Evolutionary conservation across 1,284 basidiomycete species (phyloP), one percentile per base, ranked within the genome.

Genomic region (Neolentinus lepideus): DNA sequence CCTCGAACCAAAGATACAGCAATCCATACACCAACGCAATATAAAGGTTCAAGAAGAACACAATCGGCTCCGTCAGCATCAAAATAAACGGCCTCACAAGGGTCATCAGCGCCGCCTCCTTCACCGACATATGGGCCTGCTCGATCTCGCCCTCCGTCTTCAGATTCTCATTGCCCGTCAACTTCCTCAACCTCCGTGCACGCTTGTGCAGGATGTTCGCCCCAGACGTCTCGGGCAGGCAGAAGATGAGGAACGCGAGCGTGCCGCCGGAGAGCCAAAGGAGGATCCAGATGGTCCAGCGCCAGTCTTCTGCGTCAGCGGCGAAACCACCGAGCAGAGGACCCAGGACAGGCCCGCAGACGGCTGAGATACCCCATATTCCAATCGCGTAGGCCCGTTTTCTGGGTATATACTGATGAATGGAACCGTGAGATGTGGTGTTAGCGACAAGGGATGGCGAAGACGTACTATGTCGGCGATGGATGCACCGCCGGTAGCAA

Each of bases 201-300:
- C 69, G 67, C 25, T 62, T 64, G 51, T 63, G 61, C 24, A 86
- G 70, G 45, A 86, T 74, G 51, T 80, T 14, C 36, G 63, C 61
- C 26, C 62, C 63, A 25, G 65, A 68, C 0, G 82, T 83, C 71
- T 83, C 76, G 36, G 77, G 76, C 22, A 85, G 63, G 48, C 75
- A 67, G 61, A 84, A 69, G 50, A 78, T 53, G 61, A 80, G 71
- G 26, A 72, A 54, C n/a, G 69, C 27, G 47, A 73, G 62, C 55
- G 75, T 73, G 24, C 69, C 62, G 21, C 72, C 72, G 16, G 75
- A 57, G 56, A 84, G 78, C 60, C 77, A 76, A 25, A 78, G 70
- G 46, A 81, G 66, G 36, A 79, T 72, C 75, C 79, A 83, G 64
- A 76, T 81, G 19, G 78, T 67, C 80, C 80, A 83, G 16, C 74